These are phyloP conservation scores for Neurospora sp. DNA, from an alignment of 495 filamentous ascomycete species.

Conservation along the genomic window DNA sequence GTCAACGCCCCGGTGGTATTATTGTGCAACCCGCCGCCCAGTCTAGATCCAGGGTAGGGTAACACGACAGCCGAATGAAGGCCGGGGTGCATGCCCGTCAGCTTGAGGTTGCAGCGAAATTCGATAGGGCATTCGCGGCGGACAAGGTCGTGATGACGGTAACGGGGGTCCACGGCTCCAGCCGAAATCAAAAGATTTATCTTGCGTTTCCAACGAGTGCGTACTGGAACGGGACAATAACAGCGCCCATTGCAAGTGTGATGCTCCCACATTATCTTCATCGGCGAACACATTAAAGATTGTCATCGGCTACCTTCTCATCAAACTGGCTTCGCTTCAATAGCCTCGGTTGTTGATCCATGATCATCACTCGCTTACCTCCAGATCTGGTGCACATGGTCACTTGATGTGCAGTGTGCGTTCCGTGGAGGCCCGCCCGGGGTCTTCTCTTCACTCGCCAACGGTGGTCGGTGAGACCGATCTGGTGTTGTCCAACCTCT, in stretches of 20 bases:
- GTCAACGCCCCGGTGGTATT: not conserved
- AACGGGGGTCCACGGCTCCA: not conserved
- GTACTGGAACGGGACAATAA: too few relatives aligned
- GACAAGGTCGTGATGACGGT: too few relatives aligned
- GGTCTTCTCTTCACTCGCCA: not conserved
- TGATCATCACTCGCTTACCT: not conserved
- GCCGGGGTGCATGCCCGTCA: not conserved
- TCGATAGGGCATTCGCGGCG: too few relatives aligned
- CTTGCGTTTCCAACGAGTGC: not conserved
- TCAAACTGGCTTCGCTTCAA: too few relatives aligned
- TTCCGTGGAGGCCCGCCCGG: not conserved
- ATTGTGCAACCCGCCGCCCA: not conserved
- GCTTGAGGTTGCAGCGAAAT: not conserved
- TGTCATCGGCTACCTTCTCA: too few relatives aligned
- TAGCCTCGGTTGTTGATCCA: too few relatives aligned
- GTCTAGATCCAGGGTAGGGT: not conserved
- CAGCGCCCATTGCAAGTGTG: too few relatives aligned
- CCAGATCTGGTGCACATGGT: not conserved
- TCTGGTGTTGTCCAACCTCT: not conserved
- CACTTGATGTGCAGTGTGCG: not conserved
- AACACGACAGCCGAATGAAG: not conserved
- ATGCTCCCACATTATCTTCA: too few relatives aligned
- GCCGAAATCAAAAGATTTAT: not conserved
- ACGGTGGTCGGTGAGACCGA: not conserved
- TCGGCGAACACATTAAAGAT: too few relatives aligned